A percentile compares a stretch with the other conserved stretches of the same genome.
phyloP scores from a whole-genome alignment of 805 yeast genomes.

The Lachancea sp. region DNA sequence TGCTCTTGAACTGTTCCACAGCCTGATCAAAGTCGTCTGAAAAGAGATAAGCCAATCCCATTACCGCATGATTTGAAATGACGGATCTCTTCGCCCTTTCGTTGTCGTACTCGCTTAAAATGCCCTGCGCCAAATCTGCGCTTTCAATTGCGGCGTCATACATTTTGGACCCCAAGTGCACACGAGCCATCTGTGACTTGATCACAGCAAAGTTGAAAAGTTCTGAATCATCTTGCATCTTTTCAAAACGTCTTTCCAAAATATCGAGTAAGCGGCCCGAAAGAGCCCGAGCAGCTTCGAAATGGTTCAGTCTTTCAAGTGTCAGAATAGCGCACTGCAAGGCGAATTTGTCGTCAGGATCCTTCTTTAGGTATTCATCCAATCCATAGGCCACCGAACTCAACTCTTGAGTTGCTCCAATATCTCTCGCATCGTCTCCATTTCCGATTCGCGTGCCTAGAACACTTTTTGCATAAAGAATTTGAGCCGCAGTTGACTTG shows the following conservation, averaged over 20 bases:
- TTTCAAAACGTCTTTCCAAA: slow-evolving; percentile 53
- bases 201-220: slow-evolving; percentile 49
- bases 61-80: slow-evolving; percentile 57
- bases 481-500: slow-evolving; percentile 56
- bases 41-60: slow-evolving; percentile 71
- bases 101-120: slow-evolving; percentile 38
- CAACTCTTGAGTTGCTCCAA: slow-evolving; percentile 56
- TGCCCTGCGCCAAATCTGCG: slow-evolving; percentile 49
- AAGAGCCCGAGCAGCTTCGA: slow-evolving; percentile 44
- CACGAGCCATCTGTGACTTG: slow-evolving; percentile 66
- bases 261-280: slow-evolving; percentile 42
- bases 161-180: slow-evolving; percentile 53
- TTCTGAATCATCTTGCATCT: slow-evolving; percentile 41
- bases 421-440: slow-evolving; percentile 45
- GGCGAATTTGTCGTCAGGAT: slow-evolving; percentile 54
- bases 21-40: slow-evolving; percentile 56
- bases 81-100: slow-evolving; percentile 29
- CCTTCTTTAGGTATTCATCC: slow-evolving; percentile 53
- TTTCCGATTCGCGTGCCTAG: slow-evolving; percentile 41
- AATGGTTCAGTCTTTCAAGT: slow-evolving; percentile 67
- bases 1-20: slow-evolving; percentile 55
- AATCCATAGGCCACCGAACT: slow-evolving; percentile 64
- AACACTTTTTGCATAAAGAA: slow-evolving; percentile 61
- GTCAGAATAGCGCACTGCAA: slow-evolving; percentile 48
- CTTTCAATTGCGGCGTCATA: slow-evolving; percentile 55